Evolutionary conservation across 1,284 basidiomycete species (phyloP).

Genomic region (Ceratobasidium sp.): DNA sequence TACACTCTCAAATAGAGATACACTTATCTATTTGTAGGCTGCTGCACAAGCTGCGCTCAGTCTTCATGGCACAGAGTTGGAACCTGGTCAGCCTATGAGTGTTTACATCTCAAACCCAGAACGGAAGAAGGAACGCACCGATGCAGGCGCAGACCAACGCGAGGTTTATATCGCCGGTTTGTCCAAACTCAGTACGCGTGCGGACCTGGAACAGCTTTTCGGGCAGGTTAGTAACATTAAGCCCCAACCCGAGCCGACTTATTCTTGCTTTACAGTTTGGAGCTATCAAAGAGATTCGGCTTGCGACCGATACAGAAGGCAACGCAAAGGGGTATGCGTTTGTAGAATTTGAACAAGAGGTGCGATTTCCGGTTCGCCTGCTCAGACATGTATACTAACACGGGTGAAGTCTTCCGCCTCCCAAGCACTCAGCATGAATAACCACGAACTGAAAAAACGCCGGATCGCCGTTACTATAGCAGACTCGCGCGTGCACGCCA

Average conservation of each 20-base stretch:
- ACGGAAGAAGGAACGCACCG: constrained; percentile 84
- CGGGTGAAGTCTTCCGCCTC: constrained; percentile 33
- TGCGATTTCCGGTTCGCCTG: constrained; percentile 48
- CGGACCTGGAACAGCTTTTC: constrained; percentile 79
- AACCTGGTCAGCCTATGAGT: constrained; percentile 68
- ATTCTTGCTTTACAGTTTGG: constrained; percentile 66
- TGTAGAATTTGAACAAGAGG: constrained; percentile 86
- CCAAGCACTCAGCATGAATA: constrained; percentile 82
- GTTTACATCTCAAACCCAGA: constrained; percentile 92
- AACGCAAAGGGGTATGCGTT: constrained; percentile 89
- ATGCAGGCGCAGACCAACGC: constrained; percentile 78
- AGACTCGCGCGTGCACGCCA: constrained; percentile 69
- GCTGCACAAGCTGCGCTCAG: constrained; percentile 80
- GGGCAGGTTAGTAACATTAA: constrained; percentile 58
- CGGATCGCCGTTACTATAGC: constrained; percentile 84
- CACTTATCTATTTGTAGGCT: constrained; percentile 52
- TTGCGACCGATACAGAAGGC: constrained; percentile 75
- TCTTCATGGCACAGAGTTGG: constrained; percentile 77
- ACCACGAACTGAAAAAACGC: constrained; percentile 82
- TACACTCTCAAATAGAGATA: not conserved
- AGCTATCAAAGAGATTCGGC: constrained; percentile 75
- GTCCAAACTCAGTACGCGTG: constrained; percentile 73
- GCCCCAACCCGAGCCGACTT: not conserved
- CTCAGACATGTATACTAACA: not conserved
- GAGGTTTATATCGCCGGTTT: constrained; percentile 88